Base-by-base conservation (phyloP, 345 rosid genomes). In the Corymbia maculata region DNA sequence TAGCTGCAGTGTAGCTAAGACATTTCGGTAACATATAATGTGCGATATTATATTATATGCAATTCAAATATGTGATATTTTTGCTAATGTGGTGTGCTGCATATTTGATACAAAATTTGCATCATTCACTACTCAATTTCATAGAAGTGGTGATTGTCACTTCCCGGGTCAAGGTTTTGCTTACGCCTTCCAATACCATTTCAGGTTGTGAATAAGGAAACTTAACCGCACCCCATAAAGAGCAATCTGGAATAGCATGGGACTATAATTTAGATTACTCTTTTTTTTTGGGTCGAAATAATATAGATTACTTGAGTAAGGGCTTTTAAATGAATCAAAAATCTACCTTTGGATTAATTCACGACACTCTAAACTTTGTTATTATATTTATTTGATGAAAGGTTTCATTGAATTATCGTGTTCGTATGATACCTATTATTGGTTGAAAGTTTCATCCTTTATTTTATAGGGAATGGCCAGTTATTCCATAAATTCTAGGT, bases 241-340 rank as follows among this genome's bases (percentile, higher is more conserved):
- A 55, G 26, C 1, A 55, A 55, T 21, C 11, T 8, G 0, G 26
- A 55, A 0, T 55, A 4, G 5, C 2, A 2, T 55, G 0, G 1
- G 24, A 4, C 59, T 8, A 24, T 55, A 55, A 55, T 55, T 55
- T 8, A 55, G 61, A 55, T 53, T 52, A 6, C 6, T 52, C 16
- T 2, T 52, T 51, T 14, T 51, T 6, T 52, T 52, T 52, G 55
- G n/a, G 55, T 52, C 0, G 1, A 52, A 52, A 52, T 52, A 52
- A 52, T 52, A 15, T 52, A 52, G 55, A 17, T 55, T 0, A 4
- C 61, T 55, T 55, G 61, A 8, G 61, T 8, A 55, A 55, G 26
- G 61, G 61, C 11, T 55, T 51, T 8, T 51, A 51, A 6, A 9
- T 51, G 52, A 11, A 11, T 47, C 55, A 21, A 21, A 4, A 55